A percentile compares a stretch with the other conserved stretches of the same genome.
Evolutionary conservation across 306 rosid genomes (phyloP).

Genomic region (Carpinus viminea): DNA sequence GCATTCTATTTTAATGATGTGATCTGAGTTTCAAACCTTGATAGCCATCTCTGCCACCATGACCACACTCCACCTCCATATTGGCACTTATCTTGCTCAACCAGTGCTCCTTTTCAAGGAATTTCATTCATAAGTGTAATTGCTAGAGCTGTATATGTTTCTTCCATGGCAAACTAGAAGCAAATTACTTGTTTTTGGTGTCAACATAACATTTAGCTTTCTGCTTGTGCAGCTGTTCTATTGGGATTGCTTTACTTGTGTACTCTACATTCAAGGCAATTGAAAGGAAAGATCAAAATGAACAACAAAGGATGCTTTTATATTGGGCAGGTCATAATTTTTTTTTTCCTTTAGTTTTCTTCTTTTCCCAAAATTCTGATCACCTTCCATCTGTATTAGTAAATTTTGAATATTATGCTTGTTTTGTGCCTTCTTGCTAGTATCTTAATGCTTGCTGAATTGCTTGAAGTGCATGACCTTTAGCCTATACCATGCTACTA

Average conservation of each 20-base stretch:
- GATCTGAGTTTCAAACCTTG: too few relatives aligned
- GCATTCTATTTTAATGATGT: too few relatives aligned
- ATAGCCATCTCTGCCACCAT: too few relatives aligned
- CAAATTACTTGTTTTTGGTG: constrained; percentile 6
- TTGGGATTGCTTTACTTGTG: constrained; percentile 84
- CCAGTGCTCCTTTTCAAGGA: too few relatives aligned
- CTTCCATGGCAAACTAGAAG: not conserved
- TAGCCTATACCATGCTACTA: constrained; percentile 9
- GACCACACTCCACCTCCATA: too few relatives aligned
- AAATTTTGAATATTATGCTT: not conserved
- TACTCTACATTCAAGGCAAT: constrained; percentile 89
- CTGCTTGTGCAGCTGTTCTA: constrained; percentile 64
- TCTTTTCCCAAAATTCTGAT: not conserved
- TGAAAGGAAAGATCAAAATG: constrained; percentile 66
- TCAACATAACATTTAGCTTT: not conserved
- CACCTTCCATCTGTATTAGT: not conserved
- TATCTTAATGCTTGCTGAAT: not conserved
- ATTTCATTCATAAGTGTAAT: too few relatives aligned
- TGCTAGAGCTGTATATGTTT: too few relatives aligned
- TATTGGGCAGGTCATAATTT: constrained; percentile 82
- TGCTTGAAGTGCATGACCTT: constrained; percentile 2
- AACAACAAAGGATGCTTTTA: constrained; percentile 74
- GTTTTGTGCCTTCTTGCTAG: not conserved
- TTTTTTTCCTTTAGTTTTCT: not conserved
- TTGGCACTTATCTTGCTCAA: too few relatives aligned